Base-by-base conservation (phyloP, 116 monocot species). In the Phalaenopsis hybrid region DNA sequence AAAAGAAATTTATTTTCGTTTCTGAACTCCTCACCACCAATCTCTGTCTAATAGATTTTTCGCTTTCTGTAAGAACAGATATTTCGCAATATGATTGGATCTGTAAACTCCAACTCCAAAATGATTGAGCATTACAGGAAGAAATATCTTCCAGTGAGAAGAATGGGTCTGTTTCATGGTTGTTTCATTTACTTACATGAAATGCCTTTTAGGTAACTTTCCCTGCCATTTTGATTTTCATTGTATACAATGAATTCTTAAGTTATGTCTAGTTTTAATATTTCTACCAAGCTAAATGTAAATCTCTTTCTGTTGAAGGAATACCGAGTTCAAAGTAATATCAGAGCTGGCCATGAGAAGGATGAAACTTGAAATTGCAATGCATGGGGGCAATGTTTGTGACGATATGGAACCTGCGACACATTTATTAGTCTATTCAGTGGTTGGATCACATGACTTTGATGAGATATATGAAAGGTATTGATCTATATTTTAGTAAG, bases 361-460 rank as follows among this genome's bases (percentile, higher is more conserved):
- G 80, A 88, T 95, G 89, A 88, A 77, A 72, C 92, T 93, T 73
- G 95, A 99, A 68, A 83, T 88, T 79, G 81, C 79, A 31, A 86
- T 91, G 90, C 87, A 59, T 83, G 93, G 92, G 69, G 95, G 95
- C 90, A 88, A 88, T 87, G 81, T 94, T 41, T 88, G 87, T 76
- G 82, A 79, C 46, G 84, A 74, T 76, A 85, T 94, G 77, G 57
- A 80, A 37, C 33, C 37, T 80, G 92, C 99, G 51, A 99, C 94
- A 43, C 99, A 99, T 89, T 76, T 93, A 75, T 82, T 95, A 51
- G 85, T 44, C 28, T 88, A 75, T 86, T 86, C 92, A 76, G 51
- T 84, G 48, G 6, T 77, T 15, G 84, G 78, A 45, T 79, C 87
- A 41, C 78, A 68, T 75, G 81, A 87, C 75, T 99, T 95, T 79